Evolutionary conservation across 2,329 filamentous ascomycete genomes (phyloP), one percentile per base, ranked within the genome.

Genomic region (Penicillium sp.): DNA sequence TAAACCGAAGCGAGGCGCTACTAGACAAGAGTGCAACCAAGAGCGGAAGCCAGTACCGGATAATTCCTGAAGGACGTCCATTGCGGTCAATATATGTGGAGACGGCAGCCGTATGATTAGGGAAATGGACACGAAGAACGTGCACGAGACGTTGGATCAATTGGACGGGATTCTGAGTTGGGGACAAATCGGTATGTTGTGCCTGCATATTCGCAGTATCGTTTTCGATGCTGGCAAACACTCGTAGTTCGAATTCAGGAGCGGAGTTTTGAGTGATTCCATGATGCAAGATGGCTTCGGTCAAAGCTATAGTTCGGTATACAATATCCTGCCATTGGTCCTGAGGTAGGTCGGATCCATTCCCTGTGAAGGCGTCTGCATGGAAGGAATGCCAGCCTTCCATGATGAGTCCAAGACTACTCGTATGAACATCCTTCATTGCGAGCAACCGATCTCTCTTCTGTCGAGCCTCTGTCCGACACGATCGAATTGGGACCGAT

Each of bases 1-100:
- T 73, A 30, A 97, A 83, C 18, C 87, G 86, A 13, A 97, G 77
- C n/a, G 96, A 80, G 0, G 92, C 96, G 13, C 89, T 92, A 0
- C 90, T 93, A 0, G 92, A 97, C 9, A 96, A 76, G 2, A 97
- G 68, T 1, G 90, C 80, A 7, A 84, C 71, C 1, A 84, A 81
- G 0, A 84, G 82, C 1, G 92, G 91, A 4, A 97, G 78, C 94
- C 94, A 99, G 73, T 96, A 97, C 41, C 94, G 85, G 3, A 95
- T 80, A 4, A 94, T 64, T 32, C 78, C 76, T 4, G 88, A 85
- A 0, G 94, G 94, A 18, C 87, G 86, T 7, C 93, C 92, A 67
- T 93, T 87, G 46, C 84, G 73, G 23, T 71, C 70, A 3, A 87
- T 82, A 3, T 88, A 72, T 1, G 69, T 67, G 33, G 77, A 75